Base-by-base conservation (phyloP, 345 rosid species). In the Barbarea vulgaris region DNA sequence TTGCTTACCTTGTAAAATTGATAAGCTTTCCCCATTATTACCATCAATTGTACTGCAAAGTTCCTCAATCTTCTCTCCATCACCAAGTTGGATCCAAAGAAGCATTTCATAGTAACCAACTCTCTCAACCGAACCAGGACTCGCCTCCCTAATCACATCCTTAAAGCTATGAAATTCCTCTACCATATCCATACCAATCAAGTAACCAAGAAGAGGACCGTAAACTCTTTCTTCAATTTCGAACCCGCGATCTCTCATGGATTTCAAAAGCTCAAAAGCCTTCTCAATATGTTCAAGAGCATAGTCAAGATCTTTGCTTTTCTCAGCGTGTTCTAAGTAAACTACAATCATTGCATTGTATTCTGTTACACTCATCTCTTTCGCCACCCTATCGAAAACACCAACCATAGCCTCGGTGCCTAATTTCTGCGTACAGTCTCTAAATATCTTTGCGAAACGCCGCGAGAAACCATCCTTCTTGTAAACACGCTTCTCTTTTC, bases 41-140 rank as follows among this genome's bases (percentile, higher is more conserved):
- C 59, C 72, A 71, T 69, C 76, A 62, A 84, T 77, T 41, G 33
- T 57, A 56, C 63, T 52, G 34, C 88, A 87, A 51, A 95, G 84
- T 65, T 89, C 84, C 44, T 47, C 82, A 75, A 95, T 82, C 83
- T 83, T 90, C 79, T 82, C 78, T 69, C 79, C 82, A 27, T 88
- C 70, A 19, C 83, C 67, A 51, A 74, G 82, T 74, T 82, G 81
- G 57, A 84, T 72, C 81, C 81, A 87, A 33, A 92, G 82, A 79
- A 86, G 82, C 93, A 95, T 92, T 85, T 95, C 97, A 73, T 92
- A 92, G 83, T 87, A 92, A 30, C 96, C 93, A 36, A 92, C 67
- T 78, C 84, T 81, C 64, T 86, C 81, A 68, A 28, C 67, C 7
- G 81, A 69, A 39, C 75, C 39, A 10, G 80, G 75, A 75, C 77